These are phyloP conservation scores for Piper betle DNA, from an alignment of 164 flowering plant genomes.

Conservation along the genomic window DNA sequence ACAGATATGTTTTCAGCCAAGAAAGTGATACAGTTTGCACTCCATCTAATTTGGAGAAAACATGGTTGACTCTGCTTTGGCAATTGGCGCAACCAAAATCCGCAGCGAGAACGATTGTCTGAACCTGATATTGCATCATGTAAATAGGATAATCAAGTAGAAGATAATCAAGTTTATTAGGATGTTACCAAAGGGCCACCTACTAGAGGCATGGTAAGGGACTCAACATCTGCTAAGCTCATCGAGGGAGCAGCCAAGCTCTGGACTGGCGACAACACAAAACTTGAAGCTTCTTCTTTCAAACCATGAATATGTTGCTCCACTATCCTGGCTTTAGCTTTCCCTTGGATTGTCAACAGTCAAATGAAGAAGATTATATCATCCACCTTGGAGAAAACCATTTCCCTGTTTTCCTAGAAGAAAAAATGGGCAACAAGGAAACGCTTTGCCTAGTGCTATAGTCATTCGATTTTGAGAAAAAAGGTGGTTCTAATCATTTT, in stretches of 20 bases:
- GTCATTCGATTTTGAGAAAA: too few species aligned
- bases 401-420: not conserved
- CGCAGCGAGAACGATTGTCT: slow-evolving; percentile 1
- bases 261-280: not conserved
- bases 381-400: too few species aligned
- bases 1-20: too few species aligned
- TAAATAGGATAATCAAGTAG: not conserved
- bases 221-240: slow-evolving; percentile 1
- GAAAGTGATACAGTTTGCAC: too few species aligned
- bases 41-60: slow-evolving; percentile 4
- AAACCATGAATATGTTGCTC: not conserved
- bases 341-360: too few species aligned
- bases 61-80: not conserved
- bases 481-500: too few species aligned
- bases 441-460: too few species aligned
- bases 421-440: too few species aligned
- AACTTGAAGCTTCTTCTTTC: not conserved
- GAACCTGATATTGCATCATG: not conserved
- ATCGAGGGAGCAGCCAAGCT: not conserved
- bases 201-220: slow-evolving; percentile 1
- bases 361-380: too few species aligned
- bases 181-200: not conserved
- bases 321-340: too few species aligned
- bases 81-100: slow-evolving; percentile 1
- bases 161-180: not conserved